phyloP scores from a whole-genome alignment of 495 filamentous ascomycete genomes.

The Penicillium canariense region DNA sequence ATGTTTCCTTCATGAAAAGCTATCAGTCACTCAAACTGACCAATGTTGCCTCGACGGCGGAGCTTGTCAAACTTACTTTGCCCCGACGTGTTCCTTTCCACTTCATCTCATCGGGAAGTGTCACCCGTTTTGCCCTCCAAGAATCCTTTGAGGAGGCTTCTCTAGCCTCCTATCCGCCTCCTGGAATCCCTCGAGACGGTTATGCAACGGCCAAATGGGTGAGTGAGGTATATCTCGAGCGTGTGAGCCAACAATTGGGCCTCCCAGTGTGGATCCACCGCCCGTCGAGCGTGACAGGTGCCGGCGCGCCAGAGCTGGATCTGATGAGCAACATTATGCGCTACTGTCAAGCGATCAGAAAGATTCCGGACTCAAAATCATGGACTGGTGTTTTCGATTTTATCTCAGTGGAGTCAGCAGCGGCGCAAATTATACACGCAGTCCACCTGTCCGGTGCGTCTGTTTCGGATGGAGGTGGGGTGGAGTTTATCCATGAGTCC shows the following conservation, averaged over 20 bases:
- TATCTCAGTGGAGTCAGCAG: conserved; percentile 24
- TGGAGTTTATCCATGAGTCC: conserved; percentile 12
- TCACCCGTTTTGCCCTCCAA: conserved; percentile 20
- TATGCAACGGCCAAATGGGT: conserved; percentile 56
- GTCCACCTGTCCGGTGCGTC: conserved; percentile 4
- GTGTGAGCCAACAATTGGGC: conserved; percentile 14
- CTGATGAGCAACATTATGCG: conserved; percentile 27
- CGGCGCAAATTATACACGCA: conserved; percentile 14
- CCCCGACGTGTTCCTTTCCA: conserved; percentile 45
- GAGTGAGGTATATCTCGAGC: conserved; percentile 49
- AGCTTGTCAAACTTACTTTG: conserved; percentile 36
- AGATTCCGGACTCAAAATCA: conserved; percentile 15
- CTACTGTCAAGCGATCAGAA: conserved; percentile 16
- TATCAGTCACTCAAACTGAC: conserved; percentile 39
- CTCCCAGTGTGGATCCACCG: conserved; percentile 45
- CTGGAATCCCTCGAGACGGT: conserved; percentile 31
- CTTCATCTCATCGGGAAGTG: conserved; percentile 45
- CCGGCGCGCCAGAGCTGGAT: conserved; percentile 23
- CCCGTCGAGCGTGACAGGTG: conserved; percentile 19
- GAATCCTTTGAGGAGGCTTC: conserved; percentile 21
- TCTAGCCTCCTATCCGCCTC: conserved; percentile 15
- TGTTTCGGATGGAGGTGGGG: too few relatives aligned
- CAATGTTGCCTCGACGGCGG: conserved; percentile 46
- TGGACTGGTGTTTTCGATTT: conserved; percentile 27
- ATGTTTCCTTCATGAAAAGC: conserved; percentile 47